Base-by-base conservation (phyloP, 345 rosid species). In the Gossypium raimondii region DNA sequence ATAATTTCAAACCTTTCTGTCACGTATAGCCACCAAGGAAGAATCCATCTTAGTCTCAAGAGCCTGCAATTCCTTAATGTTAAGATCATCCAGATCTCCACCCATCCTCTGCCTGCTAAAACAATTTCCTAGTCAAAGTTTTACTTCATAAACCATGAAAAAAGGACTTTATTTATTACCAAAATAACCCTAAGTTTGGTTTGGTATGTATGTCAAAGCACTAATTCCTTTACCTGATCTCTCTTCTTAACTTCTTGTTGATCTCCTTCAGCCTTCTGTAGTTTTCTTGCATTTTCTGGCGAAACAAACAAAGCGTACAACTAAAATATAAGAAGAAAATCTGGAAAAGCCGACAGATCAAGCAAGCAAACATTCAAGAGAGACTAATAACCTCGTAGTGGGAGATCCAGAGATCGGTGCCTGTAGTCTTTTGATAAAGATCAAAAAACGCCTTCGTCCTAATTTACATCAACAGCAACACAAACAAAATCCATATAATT, bases 241-340 rank as follows among this genome's bases (percentile, higher is more conserved):
- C 86, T 80, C 81, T 82, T 74, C 83, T 83, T 25, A 86, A 80
- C 60, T 70, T 86, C 70, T 64, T 75, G 57, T 89, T 89, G 60
- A 80, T 72, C 70, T 89, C 93, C 74, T 76, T 83, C 76, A 87
- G 80, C 58, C 81, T 89, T 80, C 67, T 76, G 75, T 85, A 67
- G 10, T 77, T 53, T 68, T 87, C 88, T 81, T 87, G 88, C 93
- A 89, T 87, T 79, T 72, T 86, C 93, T 89, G 82, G 65, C 81
- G 44, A 63, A 51, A 16, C 24, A 24, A 12, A 53, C 17, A 59
- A 59, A 58, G 60, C 60, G 22, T 56, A 6, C 14, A 25, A 55
- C 55, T 11, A 22, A 72, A 67, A 63, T 55, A 61, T 22, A 63
- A 6, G 45, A 66, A 3, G 13, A 66, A 48, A 7, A 69, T 20